Base-by-base conservation (phyloP, 2,329 filamentous ascomycete species). In the Eutypella sp. region DNA sequence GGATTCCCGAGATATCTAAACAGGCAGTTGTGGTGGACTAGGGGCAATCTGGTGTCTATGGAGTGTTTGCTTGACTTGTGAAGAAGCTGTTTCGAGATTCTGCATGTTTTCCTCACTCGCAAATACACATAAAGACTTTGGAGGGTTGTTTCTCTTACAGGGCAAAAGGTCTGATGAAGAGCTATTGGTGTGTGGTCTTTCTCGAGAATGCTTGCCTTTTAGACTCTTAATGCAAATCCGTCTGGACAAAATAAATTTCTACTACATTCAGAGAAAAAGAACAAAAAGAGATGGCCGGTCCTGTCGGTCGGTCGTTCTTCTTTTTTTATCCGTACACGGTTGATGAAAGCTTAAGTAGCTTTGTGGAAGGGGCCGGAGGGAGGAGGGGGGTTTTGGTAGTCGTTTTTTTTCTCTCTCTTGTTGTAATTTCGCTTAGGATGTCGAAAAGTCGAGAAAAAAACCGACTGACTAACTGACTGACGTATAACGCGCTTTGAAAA, bases 31-130 rank as follows among this genome's bases (percentile, higher is more conserved):
- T 65, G 65, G 58, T n/a, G n/a, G 65, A 65, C 60, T 67, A 69
- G 75, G 69, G 68, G 71, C 74, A 70, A 69, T 59, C 51, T 72
- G 78, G 78, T 81, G 78, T 81, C 76, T 79, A 73, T 68, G 78
- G 78, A 80, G 77, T 80, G 71, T 65, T 76, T 75, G 74, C 68
- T 69, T 75, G 75, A 77, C 68, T 69, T 75, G 75, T 76, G 57
- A 69, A 75, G 70, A 72, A 68, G 68, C 62, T 58, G 57, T 42
- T 48, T 59, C 62, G 56, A 67, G 64, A 66, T 63, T 65, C 66
- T 69, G 67, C 68, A 71, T 78, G 72, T 66, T 72, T 74, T 66
- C 71, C 74, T 70, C 69, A 70, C 72, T 70, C 62, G 67, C 66
- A 70, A 67, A 66, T 69, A 69, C 67, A 70, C 64, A 66, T 57